These are phyloP conservation scores for Thielaviopsis ethacetica DNA, from an alignment of 2,329 filamentous ascomycete genomes.

Conservation along the genomic window DNA sequence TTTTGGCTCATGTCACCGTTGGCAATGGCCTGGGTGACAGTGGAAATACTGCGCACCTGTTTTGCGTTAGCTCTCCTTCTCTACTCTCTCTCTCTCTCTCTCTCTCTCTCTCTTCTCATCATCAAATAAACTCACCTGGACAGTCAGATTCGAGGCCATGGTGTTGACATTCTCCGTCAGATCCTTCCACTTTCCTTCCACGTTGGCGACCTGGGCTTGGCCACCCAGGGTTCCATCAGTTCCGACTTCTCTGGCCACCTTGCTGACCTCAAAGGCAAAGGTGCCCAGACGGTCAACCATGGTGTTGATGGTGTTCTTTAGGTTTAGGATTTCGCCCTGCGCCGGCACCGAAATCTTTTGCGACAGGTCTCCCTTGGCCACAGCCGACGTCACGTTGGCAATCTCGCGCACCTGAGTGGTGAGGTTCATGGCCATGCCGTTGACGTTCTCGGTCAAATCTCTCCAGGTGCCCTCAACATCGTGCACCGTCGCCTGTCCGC, in stretches of 20 bases:
- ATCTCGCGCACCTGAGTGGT: slow-evolving; percentile 97
- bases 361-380: slow-evolving; percentile 83
- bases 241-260: slow-evolving; percentile 86
- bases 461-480: slow-evolving; percentile 97
- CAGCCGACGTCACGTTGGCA: slow-evolving; percentile 87
- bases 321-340: slow-evolving; percentile 80
- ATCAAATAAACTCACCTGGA: slow-evolving; percentile 33
- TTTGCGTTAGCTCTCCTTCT: too few relatives aligned
- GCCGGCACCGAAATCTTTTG: slow-evolving; percentile 93
- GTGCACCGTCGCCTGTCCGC: slow-evolving; percentile 88
- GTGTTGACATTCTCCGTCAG: slow-evolving; percentile 81
- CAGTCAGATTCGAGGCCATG: slow-evolving; percentile 52
- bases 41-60: slow-evolving; percentile 77
- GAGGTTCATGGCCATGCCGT: slow-evolving; percentile 96
- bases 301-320: slow-evolving; percentile 96
- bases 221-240: slow-evolving; percentile 90
- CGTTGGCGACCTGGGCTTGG: slow-evolving; percentile 83
- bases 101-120: too few relatives aligned
- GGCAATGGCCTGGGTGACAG: slow-evolving; percentile 86
- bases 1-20: slow-evolving; percentile 92
- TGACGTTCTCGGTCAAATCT: slow-evolving; percentile 87
- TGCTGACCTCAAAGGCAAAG: slow-evolving; percentile 92
- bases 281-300: slow-evolving; percentile 97
- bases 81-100: too few relatives aligned
- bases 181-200: slow-evolving; percentile 97